Evolutionary conservation across 202 grass and related monocot genomes (phyloP), one percentile per base, ranked within the genome.

Genomic region (Carex sylvatica): DNA sequence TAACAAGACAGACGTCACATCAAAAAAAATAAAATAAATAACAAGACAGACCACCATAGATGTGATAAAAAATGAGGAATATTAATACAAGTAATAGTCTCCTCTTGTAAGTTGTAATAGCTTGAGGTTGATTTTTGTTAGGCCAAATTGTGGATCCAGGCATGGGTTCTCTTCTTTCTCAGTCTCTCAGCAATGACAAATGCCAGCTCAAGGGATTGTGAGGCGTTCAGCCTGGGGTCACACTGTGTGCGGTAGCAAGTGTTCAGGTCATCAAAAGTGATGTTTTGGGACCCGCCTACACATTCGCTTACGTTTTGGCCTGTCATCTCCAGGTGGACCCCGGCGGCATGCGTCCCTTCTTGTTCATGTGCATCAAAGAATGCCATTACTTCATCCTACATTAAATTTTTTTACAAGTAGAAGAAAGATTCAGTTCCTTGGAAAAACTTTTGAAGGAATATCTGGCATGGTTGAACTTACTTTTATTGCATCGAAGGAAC

Each of bases 261-360:
- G 16, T 78, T 88, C 44, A 92, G 77, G 82, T 97, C 92, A 24
- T 94, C 84, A 13, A 88, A 88, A 2, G 92, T 91, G 42, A 94
- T 86, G 2, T 84, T 44, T 28, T 91, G 88, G 5, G 87, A 85
- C 66, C 94, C 92, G 62, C 94, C 92, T 22, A 94, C 88, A 84
- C 92, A 94, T 77, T 97, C 83, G 4, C 88, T 94, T 35, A 94
- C 91, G 26, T 97, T 90, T 81, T 94, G 86, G 51, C 94, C 90
- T 0, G 92, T 94, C 94, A 97, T 94, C 86, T 97, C 92, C 67
- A 94, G 28, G 64, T 94, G 92, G 84, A 97, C 73, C 10, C 91
- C 94, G 33, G 88, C 88, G 0, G 85, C 89, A 80, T 97, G 74
- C 78, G 85, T 94, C 70, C 92, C 92, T 61, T 88, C 88, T 94